Evolutionary conservation across 345 rosid genomes (phyloP), one percentile per base, ranked within the genome.

Genomic region (Linum trigynum): DNA sequence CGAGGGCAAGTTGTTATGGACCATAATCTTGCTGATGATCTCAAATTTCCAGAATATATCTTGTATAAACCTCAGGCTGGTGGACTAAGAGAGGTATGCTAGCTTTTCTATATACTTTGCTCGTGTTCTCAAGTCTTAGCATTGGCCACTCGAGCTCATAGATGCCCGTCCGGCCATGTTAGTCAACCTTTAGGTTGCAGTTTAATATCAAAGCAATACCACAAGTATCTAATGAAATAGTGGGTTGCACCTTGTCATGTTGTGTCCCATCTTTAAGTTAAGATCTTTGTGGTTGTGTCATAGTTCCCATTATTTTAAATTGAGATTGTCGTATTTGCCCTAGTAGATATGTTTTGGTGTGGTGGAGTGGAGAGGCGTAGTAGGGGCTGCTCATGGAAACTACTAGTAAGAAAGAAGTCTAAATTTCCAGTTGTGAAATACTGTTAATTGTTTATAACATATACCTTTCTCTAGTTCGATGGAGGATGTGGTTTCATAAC

Each of bases 11-110:
- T 69, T 57, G 89, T 94, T 38, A 79, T 84, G 81, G 95, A 79
- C 70, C 96, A 82, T 71, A 94, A 90, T 69, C 69, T 94, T 76
- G 99, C 91, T 38, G 81, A 85, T 78, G 95, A 94, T 77, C 97
- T 94, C 68, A 90, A 76, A 81, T 78, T 67, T 75, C 83, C 74
- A 38, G 89, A 94, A 76, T 94, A 75, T 76, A 90, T 94, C 69
- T 71, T 90, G 79, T 94, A 94, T 68, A 88, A 15, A 73, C 99
- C 99, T 72, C 95, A 90, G 5, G 68, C 65, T 53, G 80, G 74
- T 75, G 91, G 99, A 72, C 62, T 38, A 66, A 63, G 65, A 65
- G 89, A 94, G 97, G 99, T 92, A 48, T 9, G 11, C 11, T 48
- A 9, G 3, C 53, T 48, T 12, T 48, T 48, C 11, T 48, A 15